Conservation (phyloP, 129 eudicot genomes). For the Artemisia argyi region DNA sequence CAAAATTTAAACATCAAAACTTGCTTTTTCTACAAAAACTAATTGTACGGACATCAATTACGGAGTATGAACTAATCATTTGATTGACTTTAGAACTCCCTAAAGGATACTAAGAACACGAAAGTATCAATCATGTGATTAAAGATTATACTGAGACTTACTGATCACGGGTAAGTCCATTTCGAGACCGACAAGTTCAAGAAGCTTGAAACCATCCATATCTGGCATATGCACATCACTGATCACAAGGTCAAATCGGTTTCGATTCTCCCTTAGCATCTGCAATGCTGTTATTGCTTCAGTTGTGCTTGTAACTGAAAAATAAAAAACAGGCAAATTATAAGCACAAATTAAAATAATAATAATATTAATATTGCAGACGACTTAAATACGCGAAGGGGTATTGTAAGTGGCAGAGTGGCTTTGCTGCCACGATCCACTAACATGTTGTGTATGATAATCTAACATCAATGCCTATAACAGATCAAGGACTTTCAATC, state of each 20-base stretch:
- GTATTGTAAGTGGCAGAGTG: too few species aligned
- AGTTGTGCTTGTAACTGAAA: conserved; percentile 67
- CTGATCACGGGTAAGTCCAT: conserved; percentile 94
- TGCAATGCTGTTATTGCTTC: conserved; percentile 68
- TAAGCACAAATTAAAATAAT: conserved; percentile 13
- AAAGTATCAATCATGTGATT: conserved; percentile 8
- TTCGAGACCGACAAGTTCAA: conserved; percentile 86
- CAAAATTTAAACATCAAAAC: neutral
- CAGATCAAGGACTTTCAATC: conserved; percentile 26
- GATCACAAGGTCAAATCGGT: conserved; percentile 79
- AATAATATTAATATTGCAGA: too few species aligned
- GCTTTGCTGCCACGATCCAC: too few species aligned
- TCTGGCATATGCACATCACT: conserved; percentile 97
- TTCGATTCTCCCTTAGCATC: conserved; percentile 75
- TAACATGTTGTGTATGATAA: neutral
- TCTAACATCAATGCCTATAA: conserved; percentile 20
- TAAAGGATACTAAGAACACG: neutral
- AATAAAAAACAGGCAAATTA: neutral
- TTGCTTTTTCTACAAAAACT: neutral
- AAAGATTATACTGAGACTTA: conserved; percentile 34
- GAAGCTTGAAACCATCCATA: conserved; percentile 95
- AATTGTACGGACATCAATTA: neutral
- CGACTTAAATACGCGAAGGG: too few species aligned
- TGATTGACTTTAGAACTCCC: neutral
- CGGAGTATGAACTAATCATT: neutral